phyloP scores from a whole-genome alignment of 2,329 filamentous ascomycete genomes.

The Cryphonectria naterciae region DNA sequence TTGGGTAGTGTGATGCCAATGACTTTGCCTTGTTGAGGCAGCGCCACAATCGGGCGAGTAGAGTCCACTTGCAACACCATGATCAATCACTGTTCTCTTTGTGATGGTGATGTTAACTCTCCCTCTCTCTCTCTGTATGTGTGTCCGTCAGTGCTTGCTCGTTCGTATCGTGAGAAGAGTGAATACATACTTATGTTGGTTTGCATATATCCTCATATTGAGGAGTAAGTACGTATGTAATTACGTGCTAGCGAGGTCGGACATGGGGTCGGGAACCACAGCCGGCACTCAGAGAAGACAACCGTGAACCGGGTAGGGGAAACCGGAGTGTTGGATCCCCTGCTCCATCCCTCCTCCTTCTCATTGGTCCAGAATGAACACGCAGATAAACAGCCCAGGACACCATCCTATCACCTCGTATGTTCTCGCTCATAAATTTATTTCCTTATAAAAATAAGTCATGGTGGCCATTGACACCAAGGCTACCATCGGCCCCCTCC shows the following conservation, averaged over 20 bases:
- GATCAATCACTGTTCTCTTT: not conserved
- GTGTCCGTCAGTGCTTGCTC: not conserved
- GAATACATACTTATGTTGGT: not conserved
- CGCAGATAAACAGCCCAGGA: not conserved
- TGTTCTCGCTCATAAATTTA: not conserved
- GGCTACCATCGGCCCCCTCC: not conserved
- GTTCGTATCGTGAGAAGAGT: not conserved
- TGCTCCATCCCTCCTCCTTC: not conserved
- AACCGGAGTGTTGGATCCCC: conserved; percentile 11
- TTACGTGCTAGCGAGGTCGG: not conserved
- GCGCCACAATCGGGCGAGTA: conserved; percentile 19
- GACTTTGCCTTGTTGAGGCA: conserved; percentile 29
- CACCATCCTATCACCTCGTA: not conserved
- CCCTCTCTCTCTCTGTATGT: too few relatives aligned
- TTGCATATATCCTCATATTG: not conserved
- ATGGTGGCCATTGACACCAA: not conserved
- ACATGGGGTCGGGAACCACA: not conserved
- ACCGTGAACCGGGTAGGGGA: conserved; percentile 11
- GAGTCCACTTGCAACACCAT: conserved; percentile 28
- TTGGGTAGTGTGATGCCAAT: conserved; percentile 31
- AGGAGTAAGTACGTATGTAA: not conserved
- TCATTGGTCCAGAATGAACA: not conserved
- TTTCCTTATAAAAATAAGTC: not conserved
- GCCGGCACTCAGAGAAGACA: not conserved
- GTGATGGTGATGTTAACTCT: not conserved